Evolutionary conservation across 352 stramenopile genomes (phyloP).

Genomic region (Phytophthora cactorum): DNA sequence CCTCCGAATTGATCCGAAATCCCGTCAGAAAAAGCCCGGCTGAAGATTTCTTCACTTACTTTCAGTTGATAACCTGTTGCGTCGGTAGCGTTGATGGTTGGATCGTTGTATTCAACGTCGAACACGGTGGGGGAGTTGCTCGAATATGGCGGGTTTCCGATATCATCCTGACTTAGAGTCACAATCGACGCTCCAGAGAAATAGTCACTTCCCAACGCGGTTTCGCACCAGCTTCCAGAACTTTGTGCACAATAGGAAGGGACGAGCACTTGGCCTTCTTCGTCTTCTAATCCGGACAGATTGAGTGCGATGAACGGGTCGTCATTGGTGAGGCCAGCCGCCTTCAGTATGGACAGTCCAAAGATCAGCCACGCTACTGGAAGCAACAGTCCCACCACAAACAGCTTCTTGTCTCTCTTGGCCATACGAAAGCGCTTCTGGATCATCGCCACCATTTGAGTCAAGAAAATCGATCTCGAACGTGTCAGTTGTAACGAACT

Average conservation of each 20-base stretch:
- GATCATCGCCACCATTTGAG: constrained; percentile 30
- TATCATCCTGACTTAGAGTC: constrained; percentile 11
- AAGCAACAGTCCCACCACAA: constrained; percentile 20
- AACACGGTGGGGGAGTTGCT: constrained; percentile 54
- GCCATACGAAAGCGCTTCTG: constrained; percentile 28
- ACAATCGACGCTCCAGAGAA: constrained; percentile 30
- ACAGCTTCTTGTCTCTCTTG: constrained; percentile 29
- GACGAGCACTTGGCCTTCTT: constrained; percentile 18
- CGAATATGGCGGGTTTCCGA: constrained; percentile 23
- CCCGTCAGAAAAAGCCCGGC: constrained; percentile 34
- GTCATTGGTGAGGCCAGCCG: constrained; percentile 24
- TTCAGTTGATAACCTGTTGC: constrained; percentile 40
- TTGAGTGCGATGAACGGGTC: constrained; percentile 34
- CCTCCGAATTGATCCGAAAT: constrained; percentile 45
- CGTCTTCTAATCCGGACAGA: constrained; percentile 17
- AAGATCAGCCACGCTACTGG: constrained; percentile 37
- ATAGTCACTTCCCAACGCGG: constrained; percentile 23
- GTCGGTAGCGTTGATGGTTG: constrained; percentile 36
- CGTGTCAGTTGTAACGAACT: constrained; percentile 21
- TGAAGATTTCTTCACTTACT: constrained; percentile 44
- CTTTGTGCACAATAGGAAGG: constrained; percentile 27
- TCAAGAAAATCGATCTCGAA: constrained; percentile 27
- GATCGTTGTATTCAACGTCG: constrained; percentile 34
- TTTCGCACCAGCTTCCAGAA: constrained; percentile 27
- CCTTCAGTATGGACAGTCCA: constrained; percentile 31